Evolutionary conservation across 805 yeast genomes (phyloP), one percentile per base, ranked within the genome.

Genomic region (Saturnispora zaruensis): DNA sequence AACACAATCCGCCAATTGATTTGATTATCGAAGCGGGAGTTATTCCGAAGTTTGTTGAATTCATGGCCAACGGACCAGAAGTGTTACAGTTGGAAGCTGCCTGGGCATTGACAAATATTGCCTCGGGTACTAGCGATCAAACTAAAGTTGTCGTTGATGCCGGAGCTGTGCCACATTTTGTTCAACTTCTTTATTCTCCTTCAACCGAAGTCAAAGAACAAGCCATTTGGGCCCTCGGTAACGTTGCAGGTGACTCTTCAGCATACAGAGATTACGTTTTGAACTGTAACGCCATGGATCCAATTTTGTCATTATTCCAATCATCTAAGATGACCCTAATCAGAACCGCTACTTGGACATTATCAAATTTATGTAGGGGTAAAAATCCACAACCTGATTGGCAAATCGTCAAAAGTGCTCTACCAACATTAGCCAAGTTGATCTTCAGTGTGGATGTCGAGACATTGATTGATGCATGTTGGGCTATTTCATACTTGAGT

Each of bases 201-300:
- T 87, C 95, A 40, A 73, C 82, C 51, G 98, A 93, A 64, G 97
- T 93, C 51, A 87, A 88, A 69, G 99, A 93, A 69, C 99, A 93
- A 72, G 98, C 98, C 13, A 91, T 93, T 59, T 93, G 99, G 99
- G 98, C 99, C 26, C 74, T 93, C 57, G 99, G 99, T 70, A 93
- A 93, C 66, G 96, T 93, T 66, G 98, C 99, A 25, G 99, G 99
- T 68, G 99, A 93, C 66, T 87, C 96, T 14, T 78, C 96, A 7
- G 73, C 76, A 40, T 88, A 81, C 74, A 82, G 99, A 72, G 98
- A 93, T 71, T 84, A 77, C 60, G 98, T 93, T 42, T 74, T 93
- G 58, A 70, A 76, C 41, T 84, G 88, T 60, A 82, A 84, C 55
- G 97, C 97, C 23, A 85, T 93, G 85, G 82, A 78, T 55, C 96